Evolutionary conservation across 1,284 basidiomycete species (phyloP).

Genomic region (Coniophora puteana): DNA sequence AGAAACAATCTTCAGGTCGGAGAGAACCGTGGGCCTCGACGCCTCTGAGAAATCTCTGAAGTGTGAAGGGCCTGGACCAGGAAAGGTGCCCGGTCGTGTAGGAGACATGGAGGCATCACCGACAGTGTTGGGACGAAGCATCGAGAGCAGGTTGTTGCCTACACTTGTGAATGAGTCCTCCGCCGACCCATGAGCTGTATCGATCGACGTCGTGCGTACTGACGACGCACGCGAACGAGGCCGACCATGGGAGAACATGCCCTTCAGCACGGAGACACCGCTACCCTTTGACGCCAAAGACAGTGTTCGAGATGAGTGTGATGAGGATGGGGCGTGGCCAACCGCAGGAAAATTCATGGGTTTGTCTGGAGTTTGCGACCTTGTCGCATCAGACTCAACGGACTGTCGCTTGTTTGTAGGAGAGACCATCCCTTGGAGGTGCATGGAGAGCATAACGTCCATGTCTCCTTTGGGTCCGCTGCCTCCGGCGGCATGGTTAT

Average conservation of each 20-base stretch:
- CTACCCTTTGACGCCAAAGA: conserved; percentile 24
- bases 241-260: conserved; percentile 50
- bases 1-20: conserved; percentile 56
- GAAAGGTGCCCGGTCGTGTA: conserved; percentile 19
- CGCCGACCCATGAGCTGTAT: conserved; percentile 29
- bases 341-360: conserved; percentile 8
- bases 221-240: conserved; percentile 64
- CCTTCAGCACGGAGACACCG: conserved; percentile 50
- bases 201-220: conserved; percentile 47
- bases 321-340: conserved; percentile 22
- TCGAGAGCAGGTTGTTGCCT: conserved; percentile 50
- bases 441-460: conserved; percentile 79
- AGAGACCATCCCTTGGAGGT: conserved; percentile 53
- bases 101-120: conserved; percentile 21
- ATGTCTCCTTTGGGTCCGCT: conserved; percentile 71
- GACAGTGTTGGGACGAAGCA: conserved; percentile 42
- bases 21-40: too few relatives aligned
- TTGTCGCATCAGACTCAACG: conserved; percentile 10
- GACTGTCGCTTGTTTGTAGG: conserved; percentile 19
- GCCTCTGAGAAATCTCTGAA: too few relatives aligned
- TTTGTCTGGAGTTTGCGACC: conserved; percentile 6
- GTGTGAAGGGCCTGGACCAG: too few relatives aligned
- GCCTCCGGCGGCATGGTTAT: conserved; percentile 36
- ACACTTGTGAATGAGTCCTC: conserved; percentile 53
- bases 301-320: conserved; percentile 18